Base-by-base conservation (phyloP, 495 filamentous ascomycete species). In the Tricharina praecox region DNA sequence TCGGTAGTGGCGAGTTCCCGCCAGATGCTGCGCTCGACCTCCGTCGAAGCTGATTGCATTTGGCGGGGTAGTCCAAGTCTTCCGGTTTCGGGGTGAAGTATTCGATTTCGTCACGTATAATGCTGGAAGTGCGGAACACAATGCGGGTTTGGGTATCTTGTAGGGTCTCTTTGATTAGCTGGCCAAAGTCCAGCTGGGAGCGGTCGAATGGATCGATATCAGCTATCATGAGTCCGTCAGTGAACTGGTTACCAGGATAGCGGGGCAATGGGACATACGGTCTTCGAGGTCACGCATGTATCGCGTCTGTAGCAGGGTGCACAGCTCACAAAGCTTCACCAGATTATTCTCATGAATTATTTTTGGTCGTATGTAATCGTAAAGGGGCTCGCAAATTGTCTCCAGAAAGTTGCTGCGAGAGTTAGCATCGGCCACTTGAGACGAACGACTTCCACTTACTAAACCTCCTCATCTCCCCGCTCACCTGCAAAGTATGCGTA, bases 121-220 rank as follows among this genome's bases (percentile, higher is more conserved):
- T 68, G 33, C 73, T 69, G 52, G 81, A 68, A 3, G 79, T 71
- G 15, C 80, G 53, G 62, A 82, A 83, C 10, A 82, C 80, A 3
- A 85, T 69, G 13, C 80, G 70, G 23, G 76, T 78, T 56, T 85
- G 80, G 1, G 78, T 76, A 62, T 85, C 80, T 60, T 82, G 73
- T 18, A 85, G 65, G 24, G 73, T 77, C 4, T 79, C 74, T 24
- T 77, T 76, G 23, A 84, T 77, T 19, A 85, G 61, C 21, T 65
- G 52, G 7, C 74, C 70, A 51, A 85, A 85, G 57, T 83, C 78
- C 15, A 84, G 67, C 44, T 75, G 71, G 8, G 57, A 60, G 9
- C 53, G 56, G 34, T 60, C 57, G 32, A 50, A 56, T 24, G 49
- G 49, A 48, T 78, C 70, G 8, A 60, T 50, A 37, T 77, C 70